A percentile compares a stretch with the other conserved stretches of the same genome.
Evolutionary conservation across 805 yeast species (phyloP).

Genomic region (Metschnikowia koreensis): DNA sequence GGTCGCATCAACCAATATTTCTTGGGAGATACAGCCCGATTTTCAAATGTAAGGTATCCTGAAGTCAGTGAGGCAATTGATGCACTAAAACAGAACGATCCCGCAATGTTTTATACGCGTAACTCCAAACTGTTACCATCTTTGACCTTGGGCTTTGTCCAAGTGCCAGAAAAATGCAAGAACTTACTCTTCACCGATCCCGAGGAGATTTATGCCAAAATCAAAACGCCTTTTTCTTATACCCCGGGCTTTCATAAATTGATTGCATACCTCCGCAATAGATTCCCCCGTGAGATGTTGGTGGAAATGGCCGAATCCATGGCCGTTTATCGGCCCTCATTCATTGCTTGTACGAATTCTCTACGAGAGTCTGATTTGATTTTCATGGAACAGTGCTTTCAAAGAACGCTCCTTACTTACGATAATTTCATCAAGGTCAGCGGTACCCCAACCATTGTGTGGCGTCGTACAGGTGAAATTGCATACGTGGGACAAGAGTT

Average conservation of each 20-base stretch:
- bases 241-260: conserved; percentile 88
- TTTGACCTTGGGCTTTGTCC: conserved; percentile 44
- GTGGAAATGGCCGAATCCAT: conserved; percentile 82
- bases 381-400: conserved; percentile 95
- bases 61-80: conserved; percentile 52
- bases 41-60: conserved; percentile 50
- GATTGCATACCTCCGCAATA: conserved; percentile 63
- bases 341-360: conserved; percentile 87
- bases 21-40: conserved; percentile 51
- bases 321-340: conserved; percentile 89
- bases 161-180: conserved; percentile 7
- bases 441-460: conserved; percentile 92
- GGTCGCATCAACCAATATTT: conserved; percentile 64
- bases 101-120: conserved; percentile 37
- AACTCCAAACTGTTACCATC: conserved; percentile 44
- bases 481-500: conserved; percentile 96
- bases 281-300: conserved; percentile 69
- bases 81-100: conserved; percentile 37
- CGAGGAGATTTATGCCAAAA: conserved; percentile 74
- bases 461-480: conserved; percentile 95
- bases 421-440: conserved; percentile 78
- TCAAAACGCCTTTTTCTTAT: conserved; percentile 76
- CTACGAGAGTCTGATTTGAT: conserved; percentile 87
- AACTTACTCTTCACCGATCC: conserved; percentile 51
- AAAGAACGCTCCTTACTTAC: conserved; percentile 84